phyloP scores from a whole-genome alignment of 2,329 filamentous ascomycete genomes.

The Malbranchea zuffiana region DNA sequence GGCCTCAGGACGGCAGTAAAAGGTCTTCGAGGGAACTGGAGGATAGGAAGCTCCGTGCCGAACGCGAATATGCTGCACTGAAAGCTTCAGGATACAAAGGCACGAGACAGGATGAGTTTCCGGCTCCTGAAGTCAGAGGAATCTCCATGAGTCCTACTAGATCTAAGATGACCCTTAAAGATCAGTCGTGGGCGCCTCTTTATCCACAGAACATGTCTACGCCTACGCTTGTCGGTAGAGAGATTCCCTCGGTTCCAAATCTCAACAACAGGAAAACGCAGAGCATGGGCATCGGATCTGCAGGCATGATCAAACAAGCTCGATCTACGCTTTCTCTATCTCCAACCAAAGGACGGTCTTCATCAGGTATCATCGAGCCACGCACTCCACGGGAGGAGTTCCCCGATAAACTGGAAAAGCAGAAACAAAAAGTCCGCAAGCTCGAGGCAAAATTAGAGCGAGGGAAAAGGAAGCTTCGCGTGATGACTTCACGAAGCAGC shows the following conservation, averaged over 20 bases:
- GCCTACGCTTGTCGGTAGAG: no score
- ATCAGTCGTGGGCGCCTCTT: no score
- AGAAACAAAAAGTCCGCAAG: constrained; percentile 50
- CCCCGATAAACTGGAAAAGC: constrained; percentile 45
- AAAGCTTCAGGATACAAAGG: constrained; percentile 43
- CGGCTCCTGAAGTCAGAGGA: no score
- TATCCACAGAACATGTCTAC: no score
- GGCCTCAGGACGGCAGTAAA: constrained; percentile 33
- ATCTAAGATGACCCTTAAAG: no score
- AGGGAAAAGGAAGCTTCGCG: constrained; percentile 42
- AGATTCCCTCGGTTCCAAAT: no score
- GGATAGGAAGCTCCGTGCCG: constrained; percentile 15
- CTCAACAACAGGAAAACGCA: no score
- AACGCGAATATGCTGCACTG: constrained; percentile 44
- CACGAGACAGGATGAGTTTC: constrained; percentile 20
- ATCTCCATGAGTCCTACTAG: no score
- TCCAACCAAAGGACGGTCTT: constrained; percentile 2
- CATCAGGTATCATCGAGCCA: constrained; percentile 1
- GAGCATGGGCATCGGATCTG: not conserved
- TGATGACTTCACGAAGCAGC: constrained; percentile 1
- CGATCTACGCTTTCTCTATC: not conserved
- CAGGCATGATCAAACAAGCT: not conserved
- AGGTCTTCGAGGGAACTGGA: constrained; percentile 22
- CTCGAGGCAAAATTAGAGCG: constrained; percentile 48
- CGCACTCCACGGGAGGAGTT: constrained; percentile 37